Conservation (phyloP, 2,329 filamentous ascomycete genomes). For the Arachnopeziza araneosa region DNA sequence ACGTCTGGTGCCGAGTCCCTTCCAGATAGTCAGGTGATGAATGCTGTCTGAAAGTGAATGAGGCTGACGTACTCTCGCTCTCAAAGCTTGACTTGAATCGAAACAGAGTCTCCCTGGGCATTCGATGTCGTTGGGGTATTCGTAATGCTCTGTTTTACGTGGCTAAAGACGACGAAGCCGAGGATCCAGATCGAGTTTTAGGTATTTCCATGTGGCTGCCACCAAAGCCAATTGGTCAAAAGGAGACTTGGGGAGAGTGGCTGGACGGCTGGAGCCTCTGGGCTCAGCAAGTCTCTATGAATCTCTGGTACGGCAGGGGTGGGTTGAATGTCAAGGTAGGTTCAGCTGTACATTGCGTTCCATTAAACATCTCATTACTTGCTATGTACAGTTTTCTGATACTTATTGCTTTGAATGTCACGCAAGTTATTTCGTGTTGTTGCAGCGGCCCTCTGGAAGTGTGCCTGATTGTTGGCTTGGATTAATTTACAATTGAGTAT, state of each 20-base stretch:
- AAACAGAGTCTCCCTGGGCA: slow-evolving; percentile 33
- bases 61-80: slow-evolving; percentile 7
- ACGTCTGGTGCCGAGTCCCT: not conserved
- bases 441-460: too few relatives aligned
- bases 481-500: too few relatives aligned
- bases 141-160: slow-evolving; percentile 64
- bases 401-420: too few relatives aligned
- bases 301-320: slow-evolving; percentile 62
- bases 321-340: slow-evolving; percentile 55
- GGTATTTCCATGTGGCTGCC: slow-evolving; percentile 70
- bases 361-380: not conserved
- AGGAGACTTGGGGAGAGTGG: slow-evolving; percentile 57
- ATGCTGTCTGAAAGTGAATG: not conserved
- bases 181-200: slow-evolving; percentile 45
- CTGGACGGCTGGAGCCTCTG: slow-evolving; percentile 61
- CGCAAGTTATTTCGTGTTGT: too few relatives aligned
- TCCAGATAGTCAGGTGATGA: not conserved
- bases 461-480: too few relatives aligned
- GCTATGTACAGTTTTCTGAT: too few relatives aligned
- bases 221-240: slow-evolving; percentile 43
- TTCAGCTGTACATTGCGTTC: not conserved
- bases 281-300: slow-evolving; percentile 60
- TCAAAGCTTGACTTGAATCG: slow-evolving; percentile 19
- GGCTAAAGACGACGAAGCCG: slow-evolving; percentile 50
- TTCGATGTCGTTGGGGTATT: slow-evolving; percentile 67